A percentile compares a stretch with the other conserved stretches of the same genome.
phyloP scores from a whole-genome alignment of 768 basidiomycete genomes.

The Boletus reticulatus region DNA sequence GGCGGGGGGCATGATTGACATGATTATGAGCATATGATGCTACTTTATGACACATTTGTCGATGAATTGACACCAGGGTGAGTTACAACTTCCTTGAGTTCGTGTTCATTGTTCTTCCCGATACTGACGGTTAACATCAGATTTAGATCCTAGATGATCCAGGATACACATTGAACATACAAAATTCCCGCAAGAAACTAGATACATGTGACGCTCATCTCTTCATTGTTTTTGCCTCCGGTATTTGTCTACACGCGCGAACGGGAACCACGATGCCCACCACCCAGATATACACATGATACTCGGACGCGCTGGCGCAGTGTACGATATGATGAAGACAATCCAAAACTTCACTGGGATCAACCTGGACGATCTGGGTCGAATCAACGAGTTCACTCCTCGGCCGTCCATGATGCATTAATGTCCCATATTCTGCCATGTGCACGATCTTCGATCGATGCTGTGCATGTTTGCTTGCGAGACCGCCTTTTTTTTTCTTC shows the following conservation, averaged over 20 bases:
- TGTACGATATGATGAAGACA: constrained; percentile 23
- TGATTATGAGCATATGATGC: neutral
- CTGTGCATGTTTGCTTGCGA: constrained; percentile 10
- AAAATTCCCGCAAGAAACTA: neutral
- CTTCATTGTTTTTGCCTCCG: neutral
- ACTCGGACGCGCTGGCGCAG: constrained; percentile 11
- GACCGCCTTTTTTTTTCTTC: neutral
- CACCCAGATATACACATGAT: constrained; percentile 1
- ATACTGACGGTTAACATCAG: neutral
- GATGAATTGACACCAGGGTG: constrained; percentile 1
- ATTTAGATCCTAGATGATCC: constrained; percentile 7
- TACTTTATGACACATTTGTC: neutral
- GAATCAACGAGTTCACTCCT: neutral
- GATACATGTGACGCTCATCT: neutral
- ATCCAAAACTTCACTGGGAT: neutral
- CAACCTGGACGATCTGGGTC: neutral
- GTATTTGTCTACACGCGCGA: neutral
- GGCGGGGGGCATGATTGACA: neutral
- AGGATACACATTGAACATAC: neutral
- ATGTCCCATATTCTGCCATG: neutral
- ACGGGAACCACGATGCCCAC: neutral
- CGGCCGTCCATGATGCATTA: neutral
- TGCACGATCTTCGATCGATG: neutral
- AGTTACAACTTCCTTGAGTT: constrained; percentile 7
- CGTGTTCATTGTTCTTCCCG: neutral